Evolutionary conservation across 768 basidiomycete genomes (phyloP).

Genomic region (Porphyrellus cyaneotinctus): DNA sequence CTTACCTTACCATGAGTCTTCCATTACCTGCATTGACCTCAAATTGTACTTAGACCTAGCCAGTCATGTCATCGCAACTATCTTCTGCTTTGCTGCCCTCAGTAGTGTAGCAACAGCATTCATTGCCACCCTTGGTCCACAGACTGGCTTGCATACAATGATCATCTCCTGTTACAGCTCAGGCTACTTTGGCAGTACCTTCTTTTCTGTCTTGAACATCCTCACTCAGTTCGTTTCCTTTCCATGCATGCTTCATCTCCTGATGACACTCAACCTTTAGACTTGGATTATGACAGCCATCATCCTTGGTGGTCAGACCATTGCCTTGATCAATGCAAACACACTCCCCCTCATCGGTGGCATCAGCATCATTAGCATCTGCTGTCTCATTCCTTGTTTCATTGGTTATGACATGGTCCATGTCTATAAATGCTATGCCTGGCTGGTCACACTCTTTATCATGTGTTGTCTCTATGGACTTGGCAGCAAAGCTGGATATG

Average conservation of each 20-base stretch:
- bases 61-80: slow-evolving; percentile 44
- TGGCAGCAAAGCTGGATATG: slow-evolving; percentile 44
- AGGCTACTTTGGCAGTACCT: slow-evolving; percentile 45
- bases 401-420: slow-evolving; percentile 46
- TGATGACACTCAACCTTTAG: slow-evolving; percentile 16
- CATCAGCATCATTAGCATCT: slow-evolving; percentile 44
- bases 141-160: slow-evolving; percentile 53
- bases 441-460: slow-evolving; percentile 45
- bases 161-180: slow-evolving; percentile 46
- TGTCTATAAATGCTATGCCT: slow-evolving; percentile 52
- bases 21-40: not conserved
- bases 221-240: slow-evolving; percentile 38
- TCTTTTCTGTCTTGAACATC: slow-evolving; percentile 52
- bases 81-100: slow-evolving; percentile 43
- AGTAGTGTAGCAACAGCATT: slow-evolving; percentile 43
- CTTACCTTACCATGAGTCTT: slow-evolving; percentile 42
- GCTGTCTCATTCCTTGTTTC: slow-evolving; percentile 43
- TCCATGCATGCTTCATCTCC: not conserved
- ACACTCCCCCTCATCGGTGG: slow-evolving; percentile 46
- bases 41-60: not conserved
- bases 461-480: slow-evolving; percentile 51
- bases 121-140: slow-evolving; percentile 51
- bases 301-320: slow-evolving; percentile 52
- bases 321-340: slow-evolving; percentile 42
- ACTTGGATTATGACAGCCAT: slow-evolving; percentile 45